Evolutionary conservation across 2,329 filamentous ascomycete species (phyloP), one percentile per base, ranked within the genome.

Genomic region (Amauroascus niger): DNA sequence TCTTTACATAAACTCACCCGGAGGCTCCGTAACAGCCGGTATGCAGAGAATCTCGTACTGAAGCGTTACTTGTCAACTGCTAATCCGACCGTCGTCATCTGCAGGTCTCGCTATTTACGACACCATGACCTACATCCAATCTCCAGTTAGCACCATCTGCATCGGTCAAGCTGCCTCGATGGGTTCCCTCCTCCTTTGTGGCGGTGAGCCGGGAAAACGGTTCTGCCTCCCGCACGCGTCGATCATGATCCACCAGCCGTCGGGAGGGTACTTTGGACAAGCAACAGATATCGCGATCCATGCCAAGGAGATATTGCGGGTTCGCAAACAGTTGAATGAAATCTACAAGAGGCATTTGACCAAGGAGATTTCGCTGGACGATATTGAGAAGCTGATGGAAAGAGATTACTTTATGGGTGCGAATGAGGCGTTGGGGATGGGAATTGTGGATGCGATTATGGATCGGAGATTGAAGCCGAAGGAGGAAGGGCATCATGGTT

Each of bases 211-310:
- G 0, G 89, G 89, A 14, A 88, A 93, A 69, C 78, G 93, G 35
- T 96, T 84, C 69, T 89, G 88, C 52, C 78, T 98, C 32, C 90
- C 90, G n/a, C 90, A 98, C 69, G 88, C 84, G 62, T 86, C 87
- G 51, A 86, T 98, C 65, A 98, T 98, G 93, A 84, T 98, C 53
- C 93, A 98, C 72, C 93, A 98, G 68, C 93, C 94, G 0, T 83
- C 86, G 1, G 91, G 91, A 45, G 82, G 82, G 2, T 84, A 83
- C 63, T 75, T 74, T 41, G 82, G 82, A 11, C 81, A 84, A 59
- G 82, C 82, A 28, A 78, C 73, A 30, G 93, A 98, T 65, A 97
- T 98, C 59, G 80, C 95, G 46, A 97, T 98, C 58, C 95, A 98
- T 66, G 93, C 93, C 4, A 96, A 90, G 65, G 91, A 98, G 76